Base-by-base conservation (phyloP, 176 grass and related monocot genomes). In the Panicum miliaceum region DNA sequence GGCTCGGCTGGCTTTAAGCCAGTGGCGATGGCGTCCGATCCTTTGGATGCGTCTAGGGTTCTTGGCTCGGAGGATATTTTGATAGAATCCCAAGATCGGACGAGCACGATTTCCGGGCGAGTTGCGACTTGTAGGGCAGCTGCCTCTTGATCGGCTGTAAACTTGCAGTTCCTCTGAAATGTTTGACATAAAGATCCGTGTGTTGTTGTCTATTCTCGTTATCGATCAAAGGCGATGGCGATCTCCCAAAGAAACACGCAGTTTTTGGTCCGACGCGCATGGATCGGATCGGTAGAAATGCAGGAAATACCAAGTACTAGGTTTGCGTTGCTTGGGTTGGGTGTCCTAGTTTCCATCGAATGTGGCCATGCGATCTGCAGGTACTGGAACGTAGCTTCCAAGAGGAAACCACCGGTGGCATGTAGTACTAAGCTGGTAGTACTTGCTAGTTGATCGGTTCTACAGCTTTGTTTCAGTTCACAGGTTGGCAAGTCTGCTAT, bases 331-430 rank as follows among this genome's bases (percentile, higher is more conserved):
- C 29, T 32, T 32, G 29, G 29, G 29, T n/a, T 27, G 22, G 25
- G 14, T 35, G 6, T 42, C 75, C 56, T n/a, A 42, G 71, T 86
- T 79, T 75, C 19, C 64, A 52, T 66, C 70, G 47, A 63, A 10
- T 20, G 37, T 80, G 56, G 76, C 67, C 14, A 60, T 2, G 58
- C 2, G 43, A 11, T 41, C 18, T 64, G 48, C 43, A 34, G 34
- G 65, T 54, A 54, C 56, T 74, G 59, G 18, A 46, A 43, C 7
- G 46, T n/a, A 74, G 36, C 37, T 34, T 75, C 68, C 83, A 59
- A 19, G 47, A 77, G 83, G 48, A 85, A 58, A 85, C 8, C 25
- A 58, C 2, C 36, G 43, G 20, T 16, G 22, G 22, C 6, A 2
- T 22, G 52, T 22, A 22, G 53, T 27, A 15, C 14, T 50, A 15